Percentiles rank a stretch among this genome's conserved stretches.
These are phyloP conservation scores for Phytophthora idaei DNA, from an alignment of 352 stramenopile genomes.

Conservation along the genomic window DNA sequence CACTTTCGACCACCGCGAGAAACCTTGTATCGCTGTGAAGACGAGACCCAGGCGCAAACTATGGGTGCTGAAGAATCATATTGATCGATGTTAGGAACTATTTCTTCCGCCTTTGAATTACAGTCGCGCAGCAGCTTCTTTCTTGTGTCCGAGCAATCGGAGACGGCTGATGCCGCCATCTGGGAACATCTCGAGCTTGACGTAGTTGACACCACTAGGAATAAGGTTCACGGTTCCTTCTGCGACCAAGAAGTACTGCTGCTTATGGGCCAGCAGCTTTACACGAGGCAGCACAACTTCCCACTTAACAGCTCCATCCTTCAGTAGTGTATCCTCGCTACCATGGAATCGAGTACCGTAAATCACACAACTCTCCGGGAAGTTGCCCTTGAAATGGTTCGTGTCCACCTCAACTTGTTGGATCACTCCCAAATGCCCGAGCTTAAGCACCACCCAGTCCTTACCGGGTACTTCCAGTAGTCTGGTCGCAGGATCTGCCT, in stretches of 20 bases:
- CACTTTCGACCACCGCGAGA: slow-evolving; percentile 43
- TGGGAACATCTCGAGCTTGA: slow-evolving; percentile 94
- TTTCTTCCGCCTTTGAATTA: slow-evolving; percentile 12
- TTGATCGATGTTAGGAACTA: slow-evolving; percentile 9
- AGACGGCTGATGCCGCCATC: slow-evolving; percentile 94
- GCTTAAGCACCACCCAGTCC: slow-evolving; percentile 93
- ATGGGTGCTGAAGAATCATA: slow-evolving; percentile 41
- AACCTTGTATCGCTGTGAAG: slow-evolving; percentile 16
- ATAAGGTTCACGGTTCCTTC: slow-evolving; percentile 64
- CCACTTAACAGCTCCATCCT: slow-evolving; percentile 66
- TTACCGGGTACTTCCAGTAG: slow-evolving; percentile 76
- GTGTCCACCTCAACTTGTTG: slow-evolving; percentile 90
- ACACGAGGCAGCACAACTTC: slow-evolving; percentile 85
- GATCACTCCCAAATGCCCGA: slow-evolving; percentile 82
- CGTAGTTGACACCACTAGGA: slow-evolving; percentile 83
- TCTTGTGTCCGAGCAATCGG: slow-evolving; percentile 82
- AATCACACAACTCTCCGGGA: slow-evolving; percentile 90
- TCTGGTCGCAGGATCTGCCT: slow-evolving; percentile 45
- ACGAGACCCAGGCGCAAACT: slow-evolving; percentile 13
- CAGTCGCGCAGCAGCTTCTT: slow-evolving; percentile 38
- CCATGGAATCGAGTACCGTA: slow-evolving; percentile 69
- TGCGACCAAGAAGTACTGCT: slow-evolving; percentile 84
- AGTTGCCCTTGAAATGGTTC: slow-evolving; percentile 96
- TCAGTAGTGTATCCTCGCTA: slow-evolving; percentile 42
- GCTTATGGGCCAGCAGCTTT: slow-evolving; percentile 85